A percentile compares a stretch with the other conserved stretches of the same genome.
Conservation (phyloP, 208 protist genomes). For the Wallacemonas sp. region DNA sequence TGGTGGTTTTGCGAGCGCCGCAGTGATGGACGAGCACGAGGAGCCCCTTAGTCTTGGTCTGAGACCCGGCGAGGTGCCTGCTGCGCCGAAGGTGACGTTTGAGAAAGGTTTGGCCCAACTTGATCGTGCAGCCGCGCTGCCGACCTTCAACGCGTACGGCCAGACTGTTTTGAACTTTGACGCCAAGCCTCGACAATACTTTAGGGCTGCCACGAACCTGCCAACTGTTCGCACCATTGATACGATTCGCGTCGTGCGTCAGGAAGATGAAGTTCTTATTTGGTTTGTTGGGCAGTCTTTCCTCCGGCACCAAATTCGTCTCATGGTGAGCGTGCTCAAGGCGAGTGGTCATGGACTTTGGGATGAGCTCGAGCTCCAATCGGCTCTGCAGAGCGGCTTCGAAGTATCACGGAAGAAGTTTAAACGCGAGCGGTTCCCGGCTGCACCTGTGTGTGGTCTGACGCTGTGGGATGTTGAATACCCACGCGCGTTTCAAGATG, state of each 20-base stretch:
- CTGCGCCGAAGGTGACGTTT: slow-evolving; percentile 59
- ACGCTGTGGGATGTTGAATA: slow-evolving; percentile 91
- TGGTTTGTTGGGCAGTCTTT: slow-evolving; percentile 89
- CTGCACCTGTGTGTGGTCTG: slow-evolving; percentile 77
- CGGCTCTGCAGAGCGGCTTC: slow-evolving; percentile 71
- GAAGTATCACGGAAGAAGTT: slow-evolving; percentile 76
- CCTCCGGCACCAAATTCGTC: slow-evolving; percentile 85
- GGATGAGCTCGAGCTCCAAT: slow-evolving; percentile 79
- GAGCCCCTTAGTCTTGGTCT: slow-evolving; percentile 34
- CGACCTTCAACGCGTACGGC: slow-evolving; percentile 85
- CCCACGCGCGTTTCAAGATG: slow-evolving; percentile 53
- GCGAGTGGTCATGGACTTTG: slow-evolving; percentile 75
- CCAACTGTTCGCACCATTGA: slow-evolving; percentile 84
- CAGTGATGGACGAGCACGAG: slow-evolving; percentile 45
- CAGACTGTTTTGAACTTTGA: slow-evolving; percentile 63
- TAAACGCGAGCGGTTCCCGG: slow-evolving; percentile 61
- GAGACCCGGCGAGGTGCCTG: slow-evolving; percentile 23
- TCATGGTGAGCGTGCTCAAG: slow-evolving; percentile 87
- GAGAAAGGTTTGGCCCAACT: slow-evolving; percentile 66
- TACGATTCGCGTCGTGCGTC: slow-evolving; percentile 74
- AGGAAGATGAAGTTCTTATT: slow-evolving; percentile 87
- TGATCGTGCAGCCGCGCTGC: slow-evolving; percentile 67
- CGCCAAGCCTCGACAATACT: slow-evolving; percentile 66
- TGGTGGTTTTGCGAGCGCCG: not conserved
- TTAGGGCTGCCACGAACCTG: slow-evolving; percentile 68